Conservation (phyloP, 1,284 basidiomycete genomes). For the Pyrrhoderma lamaoense region DNA sequence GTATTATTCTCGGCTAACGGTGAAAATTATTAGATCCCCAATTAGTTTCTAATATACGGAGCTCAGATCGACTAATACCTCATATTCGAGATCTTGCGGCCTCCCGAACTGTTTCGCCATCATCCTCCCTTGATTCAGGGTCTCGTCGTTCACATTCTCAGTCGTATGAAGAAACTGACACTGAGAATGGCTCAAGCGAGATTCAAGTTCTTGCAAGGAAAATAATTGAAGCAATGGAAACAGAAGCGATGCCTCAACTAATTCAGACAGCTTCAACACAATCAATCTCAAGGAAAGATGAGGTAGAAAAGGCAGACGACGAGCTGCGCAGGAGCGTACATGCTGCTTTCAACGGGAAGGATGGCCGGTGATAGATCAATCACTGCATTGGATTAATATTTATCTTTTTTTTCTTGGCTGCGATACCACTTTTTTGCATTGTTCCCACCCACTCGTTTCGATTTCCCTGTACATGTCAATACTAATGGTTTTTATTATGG, state of each 20-base stretch:
- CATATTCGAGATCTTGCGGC: constrained; percentile 78
- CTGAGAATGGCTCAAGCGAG: constrained; percentile 77
- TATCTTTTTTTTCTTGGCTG: not conserved
- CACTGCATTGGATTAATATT: not conserved
- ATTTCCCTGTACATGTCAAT: constrained; percentile 13
- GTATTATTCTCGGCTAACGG: not conserved
- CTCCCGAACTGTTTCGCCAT: constrained; percentile 64
- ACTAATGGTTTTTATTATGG: constrained; percentile 14
- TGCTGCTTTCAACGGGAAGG: constrained; percentile 50
- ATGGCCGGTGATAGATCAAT: constrained; percentile 13
- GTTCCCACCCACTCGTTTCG: constrained; percentile 7
- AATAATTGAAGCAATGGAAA: constrained; percentile 81
- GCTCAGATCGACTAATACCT: constrained; percentile 71
- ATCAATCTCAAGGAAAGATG: constrained; percentile 43
- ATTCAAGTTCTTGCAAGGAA: constrained; percentile 79
- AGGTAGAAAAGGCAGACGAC: constrained; percentile 55
- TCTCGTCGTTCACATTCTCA: constrained; percentile 64
- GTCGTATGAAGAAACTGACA: constrained; percentile 76
- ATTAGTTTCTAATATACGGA: constrained; percentile 83
- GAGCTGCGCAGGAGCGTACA: constrained; percentile 72
- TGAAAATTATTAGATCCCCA: constrained; percentile 57
- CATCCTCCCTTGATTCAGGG: constrained; percentile 61
- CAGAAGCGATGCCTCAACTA: constrained; percentile 40
- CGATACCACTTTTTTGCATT: constrained; percentile 1
- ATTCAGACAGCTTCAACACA: constrained; percentile 44